These are phyloP conservation scores for Paspalum notatum DNA, from an alignment of 176 grass and related monocot genomes.

Conservation along the genomic window DNA sequence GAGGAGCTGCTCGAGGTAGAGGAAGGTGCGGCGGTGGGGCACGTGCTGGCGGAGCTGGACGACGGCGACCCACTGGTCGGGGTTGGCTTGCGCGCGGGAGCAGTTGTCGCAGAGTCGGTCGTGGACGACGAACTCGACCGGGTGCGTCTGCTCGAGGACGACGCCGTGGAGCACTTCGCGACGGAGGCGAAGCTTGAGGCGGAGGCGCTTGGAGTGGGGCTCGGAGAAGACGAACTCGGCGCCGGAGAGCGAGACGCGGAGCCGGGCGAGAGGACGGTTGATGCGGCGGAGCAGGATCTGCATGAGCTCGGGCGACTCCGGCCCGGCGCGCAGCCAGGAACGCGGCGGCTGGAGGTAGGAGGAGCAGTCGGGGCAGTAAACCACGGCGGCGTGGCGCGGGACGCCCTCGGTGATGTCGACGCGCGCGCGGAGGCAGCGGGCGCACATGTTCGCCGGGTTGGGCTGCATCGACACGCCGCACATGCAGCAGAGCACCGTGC, in stretches of 20 bases:
- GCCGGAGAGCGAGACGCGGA: slow-evolving; percentile 65
- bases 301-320: slow-evolving; percentile 86
- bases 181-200: slow-evolving; percentile 86
- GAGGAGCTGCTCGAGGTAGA: slow-evolving; percentile 89
- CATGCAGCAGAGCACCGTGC: slow-evolving; percentile 92
- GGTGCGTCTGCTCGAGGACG: slow-evolving; percentile 78
- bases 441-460: slow-evolving; percentile 94
- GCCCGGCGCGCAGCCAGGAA: slow-evolving; percentile 36
- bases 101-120: slow-evolving; percentile 76
- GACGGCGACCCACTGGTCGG: slow-evolving; percentile 77
- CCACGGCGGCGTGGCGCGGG: slow-evolving; percentile 37
- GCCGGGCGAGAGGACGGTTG: slow-evolving; percentile 61
- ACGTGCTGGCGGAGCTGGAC: slow-evolving; percentile 91
- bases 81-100: slow-evolving; percentile 69
- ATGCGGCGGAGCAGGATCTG: slow-evolving; percentile 81
- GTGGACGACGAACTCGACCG: slow-evolving; percentile 79
- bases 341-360: slow-evolving; percentile 40
- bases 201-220: slow-evolving; percentile 96
- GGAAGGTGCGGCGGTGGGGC: slow-evolving; percentile 78
- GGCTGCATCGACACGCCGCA: slow-evolving; percentile 86
- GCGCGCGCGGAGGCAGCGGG: slow-evolving; percentile 68
- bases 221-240: slow-evolving; percentile 96
- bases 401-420: slow-evolving; percentile 55
- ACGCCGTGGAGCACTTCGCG: slow-evolving; percentile 73
- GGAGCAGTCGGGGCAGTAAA: slow-evolving; percentile 38